Evolutionary conservation across 306 rosid genomes (phyloP), one percentile per base, ranked within the genome.

Genomic region (Lathyrus aphaca): DNA sequence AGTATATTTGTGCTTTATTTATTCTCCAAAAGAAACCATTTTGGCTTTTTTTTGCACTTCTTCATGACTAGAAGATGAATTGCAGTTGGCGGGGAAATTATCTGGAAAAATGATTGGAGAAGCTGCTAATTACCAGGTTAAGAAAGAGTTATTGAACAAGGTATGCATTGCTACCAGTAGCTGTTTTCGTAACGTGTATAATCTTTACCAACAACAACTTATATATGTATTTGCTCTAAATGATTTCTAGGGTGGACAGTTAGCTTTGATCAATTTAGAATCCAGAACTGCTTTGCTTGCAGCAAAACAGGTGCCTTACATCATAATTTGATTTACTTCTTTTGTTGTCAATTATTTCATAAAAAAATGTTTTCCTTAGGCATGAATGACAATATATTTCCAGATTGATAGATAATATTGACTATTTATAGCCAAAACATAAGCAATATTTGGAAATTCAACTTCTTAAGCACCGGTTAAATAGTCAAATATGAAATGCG

Each of bases 101-200:
- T 88, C 96, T 39, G 96, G 98, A 75, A 94, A 81, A 81, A 68
- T 90, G 79, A 79, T 85, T 63, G 63, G 46, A 69, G 97, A 94
- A 90, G 98, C 90, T 67, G 97, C 96, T 57, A 88, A 94, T 78
- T 88, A 88, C 82, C 96, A 88, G 85, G 81, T 90, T 15, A 90
- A 81, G 84, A 90, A 80, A 83, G 98, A 90, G 80, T 71, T 94
- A 55, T 61, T 90, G 23, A 88, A 76, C 83, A 93, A 87, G 96
- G 98, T 90, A 78, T 53, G 14, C 42, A 44, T 71, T 19, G 48
- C 25, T 58, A 27, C 37, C 55, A 40, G 19, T 37, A 55, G 56
- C 50, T 63, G 63, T 79, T 59, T 55, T 59, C 56, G 46, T 74
- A 55, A 37, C 54, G 19, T 44, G 67, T n/a, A 29, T 50, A 37